Percentiles rank a stretch among this genome's conserved stretches.
These are phyloP conservation scores for Climacium dendroides DNA, from an alignment of 225 moss, liverwort and hornwort species.

Conservation along the genomic window DNA sequence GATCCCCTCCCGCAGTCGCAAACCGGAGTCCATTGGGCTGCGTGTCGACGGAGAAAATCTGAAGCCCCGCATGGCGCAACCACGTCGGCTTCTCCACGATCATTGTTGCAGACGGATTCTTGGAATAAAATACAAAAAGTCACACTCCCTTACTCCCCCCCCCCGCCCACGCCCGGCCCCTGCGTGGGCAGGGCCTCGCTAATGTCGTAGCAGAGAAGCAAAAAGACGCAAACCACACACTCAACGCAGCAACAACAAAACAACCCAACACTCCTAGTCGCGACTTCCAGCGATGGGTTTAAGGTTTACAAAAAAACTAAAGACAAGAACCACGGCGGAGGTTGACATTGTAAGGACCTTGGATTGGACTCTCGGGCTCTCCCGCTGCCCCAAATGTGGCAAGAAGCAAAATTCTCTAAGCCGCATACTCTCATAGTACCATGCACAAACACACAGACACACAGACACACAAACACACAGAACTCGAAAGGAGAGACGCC, in stretches of 20 bases:
- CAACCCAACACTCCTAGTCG: not conserved
- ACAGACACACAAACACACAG: not conserved
- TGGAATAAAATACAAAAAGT: not conserved
- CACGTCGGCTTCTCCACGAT: slow-evolving; percentile 97
- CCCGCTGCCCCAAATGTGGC: not conserved
- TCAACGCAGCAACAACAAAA: not conserved
- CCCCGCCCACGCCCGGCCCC: slow-evolving; percentile 56
- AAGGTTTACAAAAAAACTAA: slow-evolving; percentile 6
- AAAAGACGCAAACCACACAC: not conserved
- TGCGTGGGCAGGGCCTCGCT: slow-evolving; percentile 55
- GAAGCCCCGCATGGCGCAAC: slow-evolving; percentile 95
- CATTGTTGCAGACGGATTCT: slow-evolving; percentile 26
- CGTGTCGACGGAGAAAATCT: slow-evolving; percentile 94
- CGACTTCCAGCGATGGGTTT: not conserved
- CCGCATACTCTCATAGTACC: not conserved
- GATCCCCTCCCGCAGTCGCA: slow-evolving; percentile 97
- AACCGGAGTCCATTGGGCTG: slow-evolving; percentile 91
- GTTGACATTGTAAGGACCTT: slow-evolving; percentile 1
- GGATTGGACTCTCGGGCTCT: not conserved
- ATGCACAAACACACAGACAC: not conserved
- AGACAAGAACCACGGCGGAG: not conserved
- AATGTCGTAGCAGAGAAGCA: slow-evolving; percentile 38
- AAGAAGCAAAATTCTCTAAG: slow-evolving; percentile 4
- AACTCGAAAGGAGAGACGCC: not conserved
- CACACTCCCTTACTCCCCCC: not conserved